Evolutionary conservation across 2,329 filamentous ascomycete genomes (phyloP).

Genomic region (Fusarium dimerum): DNA sequence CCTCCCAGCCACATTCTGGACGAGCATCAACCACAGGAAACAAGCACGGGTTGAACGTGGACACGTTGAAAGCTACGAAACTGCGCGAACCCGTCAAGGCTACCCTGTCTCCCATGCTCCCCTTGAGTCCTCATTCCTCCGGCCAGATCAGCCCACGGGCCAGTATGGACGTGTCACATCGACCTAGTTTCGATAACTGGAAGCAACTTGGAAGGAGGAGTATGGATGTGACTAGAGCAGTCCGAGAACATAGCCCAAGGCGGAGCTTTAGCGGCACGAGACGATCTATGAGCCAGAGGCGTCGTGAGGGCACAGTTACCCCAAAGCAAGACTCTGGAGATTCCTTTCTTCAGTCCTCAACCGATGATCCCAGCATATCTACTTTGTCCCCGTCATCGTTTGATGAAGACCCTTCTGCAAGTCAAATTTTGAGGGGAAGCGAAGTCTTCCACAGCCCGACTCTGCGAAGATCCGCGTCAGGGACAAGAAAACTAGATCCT

Average conservation of each 20-base stretch:
- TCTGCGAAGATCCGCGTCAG: conserved; percentile 53
- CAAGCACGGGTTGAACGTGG: conserved; percentile 24
- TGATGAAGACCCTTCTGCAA: conserved; percentile 77
- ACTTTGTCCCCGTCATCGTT: conserved; percentile 68
- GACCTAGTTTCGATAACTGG: conserved; percentile 56
- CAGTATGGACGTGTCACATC: conserved; percentile 52
- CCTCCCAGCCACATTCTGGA: conserved; percentile 17
- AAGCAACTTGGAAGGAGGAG: conserved; percentile 51
- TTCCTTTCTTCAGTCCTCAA: conserved; percentile 72
- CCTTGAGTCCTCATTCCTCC: conserved; percentile 46
- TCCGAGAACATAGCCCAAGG: conserved; percentile 45
- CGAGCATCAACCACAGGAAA: conserved; percentile 32
- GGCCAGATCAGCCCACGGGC: conserved; percentile 51
- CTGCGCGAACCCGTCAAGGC: conserved; percentile 61
- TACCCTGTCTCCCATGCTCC: conserved; percentile 57
- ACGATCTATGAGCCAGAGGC: conserved; percentile 50
- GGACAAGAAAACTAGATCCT: conserved; percentile 29
- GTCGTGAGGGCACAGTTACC: conserved; percentile 20
- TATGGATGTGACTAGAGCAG: conserved; percentile 49
- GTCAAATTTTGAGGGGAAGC: conserved; percentile 84
- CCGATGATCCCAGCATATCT: conserved; percentile 72
- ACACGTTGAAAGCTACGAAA: conserved; percentile 40
- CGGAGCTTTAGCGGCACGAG: conserved; percentile 66
- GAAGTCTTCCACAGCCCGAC: conserved; percentile 86
- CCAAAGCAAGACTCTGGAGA: conserved; percentile 57